phyloP scores from a whole-genome alignment of 257 asterid genomes.

The Thymus quinquecostatus region DNA sequence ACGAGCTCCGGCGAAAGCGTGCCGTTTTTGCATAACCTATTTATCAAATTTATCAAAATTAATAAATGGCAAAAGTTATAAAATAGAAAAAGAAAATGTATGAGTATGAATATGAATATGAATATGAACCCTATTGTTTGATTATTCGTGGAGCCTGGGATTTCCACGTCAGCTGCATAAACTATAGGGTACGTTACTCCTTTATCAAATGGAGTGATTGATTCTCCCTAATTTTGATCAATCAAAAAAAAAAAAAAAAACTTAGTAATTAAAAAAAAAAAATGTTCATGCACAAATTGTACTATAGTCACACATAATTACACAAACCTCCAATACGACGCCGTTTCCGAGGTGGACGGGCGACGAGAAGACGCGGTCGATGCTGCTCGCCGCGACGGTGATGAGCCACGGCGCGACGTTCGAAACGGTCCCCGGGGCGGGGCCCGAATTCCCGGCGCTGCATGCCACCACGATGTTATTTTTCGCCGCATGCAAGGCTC shows the following conservation, averaged over 20 bases:
- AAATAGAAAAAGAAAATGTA: background rate
- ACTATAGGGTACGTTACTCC: constrained; percentile 37
- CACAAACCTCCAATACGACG: background rate
- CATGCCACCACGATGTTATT: constrained; percentile 64
- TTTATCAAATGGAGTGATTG: constrained; percentile 38
- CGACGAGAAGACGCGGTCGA: constrained; percentile 60
- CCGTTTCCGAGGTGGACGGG: constrained; percentile 72
- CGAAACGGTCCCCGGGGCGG: constrained; percentile 51
- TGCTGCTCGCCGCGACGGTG: constrained; percentile 84
- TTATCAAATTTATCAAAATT: background rate
- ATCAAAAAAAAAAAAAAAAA: background rate
- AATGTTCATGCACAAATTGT: no score
- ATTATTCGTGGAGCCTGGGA: constrained; percentile 40
- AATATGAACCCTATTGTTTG: constrained; percentile 33
- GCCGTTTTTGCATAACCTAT: constrained; percentile 34
- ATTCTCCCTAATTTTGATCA: constrained; percentile 30
- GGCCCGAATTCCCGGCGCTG: constrained; percentile 86
- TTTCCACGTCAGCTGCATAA: constrained; percentile 45
- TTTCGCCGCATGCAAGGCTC: constrained; percentile 41
- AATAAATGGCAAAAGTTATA: no score
- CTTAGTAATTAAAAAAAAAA: no score
- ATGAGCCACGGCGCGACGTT: constrained; percentile 91
- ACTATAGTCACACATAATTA: no score
- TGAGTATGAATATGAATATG: no score
- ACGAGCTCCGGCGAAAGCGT: constrained; percentile 49